These are phyloP conservation scores for Coemansia sp. DNA, from an alignment of 192 early-diverging fungal genomes.

Conservation along the genomic window DNA sequence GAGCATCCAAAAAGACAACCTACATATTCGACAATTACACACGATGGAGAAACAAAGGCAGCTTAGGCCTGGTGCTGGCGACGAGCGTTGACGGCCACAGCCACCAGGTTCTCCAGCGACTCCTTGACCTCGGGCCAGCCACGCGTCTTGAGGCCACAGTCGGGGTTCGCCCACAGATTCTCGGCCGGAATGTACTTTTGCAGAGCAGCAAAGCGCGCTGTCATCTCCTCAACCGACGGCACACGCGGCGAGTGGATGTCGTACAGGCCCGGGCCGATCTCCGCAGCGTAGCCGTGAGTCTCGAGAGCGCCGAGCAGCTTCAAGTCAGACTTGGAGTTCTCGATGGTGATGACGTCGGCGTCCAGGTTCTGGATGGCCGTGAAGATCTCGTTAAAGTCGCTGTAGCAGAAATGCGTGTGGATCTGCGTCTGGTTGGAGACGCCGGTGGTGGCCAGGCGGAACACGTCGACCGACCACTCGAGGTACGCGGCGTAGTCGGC, in stretches of 20 bases:
- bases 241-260: constrained; percentile 99
- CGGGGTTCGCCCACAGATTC: constrained; percentile 94
- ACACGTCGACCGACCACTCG: constrained; percentile 92
- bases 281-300: constrained; percentile 78
- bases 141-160: constrained; percentile 97
- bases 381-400: constrained; percentile 99
- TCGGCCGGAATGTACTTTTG: constrained; percentile 79
- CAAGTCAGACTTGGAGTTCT: constrained; percentile 96
- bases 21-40: neutral
- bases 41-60: neutral
- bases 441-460: constrained; percentile 85
- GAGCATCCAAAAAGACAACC: neutral
- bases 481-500: constrained; percentile 88
- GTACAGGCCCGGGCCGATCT: constrained; percentile 95
- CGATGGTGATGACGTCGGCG: constrained; percentile 97
- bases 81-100: constrained; percentile 71
- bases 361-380: constrained; percentile 88
- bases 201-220: constrained; percentile 75
- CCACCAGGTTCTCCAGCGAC: constrained; percentile 82
- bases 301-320: constrained; percentile 91
- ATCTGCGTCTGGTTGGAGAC: constrained; percentile 90
- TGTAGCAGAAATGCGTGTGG: constrained; percentile 99
- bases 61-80: constrained; percentile 19
- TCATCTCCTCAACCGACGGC: constrained; percentile 86
- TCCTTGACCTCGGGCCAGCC: constrained; percentile 91